These are phyloP conservation scores for Mollisia scopiformis DNA, from an alignment of 2,329 filamentous ascomycete genomes.

Conservation along the genomic window DNA sequence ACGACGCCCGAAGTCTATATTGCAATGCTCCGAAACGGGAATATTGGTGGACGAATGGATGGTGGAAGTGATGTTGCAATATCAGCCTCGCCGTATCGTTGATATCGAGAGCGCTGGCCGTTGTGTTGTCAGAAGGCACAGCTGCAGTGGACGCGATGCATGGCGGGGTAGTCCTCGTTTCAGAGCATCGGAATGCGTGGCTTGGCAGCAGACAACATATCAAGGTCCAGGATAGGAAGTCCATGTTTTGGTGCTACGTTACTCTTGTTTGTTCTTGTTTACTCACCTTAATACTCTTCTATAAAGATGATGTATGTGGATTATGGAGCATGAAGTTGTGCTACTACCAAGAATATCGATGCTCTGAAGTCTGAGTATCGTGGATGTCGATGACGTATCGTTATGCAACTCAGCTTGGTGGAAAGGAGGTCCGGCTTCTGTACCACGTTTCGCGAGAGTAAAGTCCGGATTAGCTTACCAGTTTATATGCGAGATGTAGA, in stretches of 20 bases:
- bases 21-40: background rate
- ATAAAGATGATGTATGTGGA: no score
- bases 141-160: background rate
- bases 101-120: background rate
- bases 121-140: background rate
- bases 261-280: no score
- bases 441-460: background rate
- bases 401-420: background rate
- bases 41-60: background rate
- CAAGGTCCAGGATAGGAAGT: no score
- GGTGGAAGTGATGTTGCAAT: background rate
- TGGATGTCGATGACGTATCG: background rate
- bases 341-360: background rate
- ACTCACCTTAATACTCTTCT: no score
- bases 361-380: background rate
- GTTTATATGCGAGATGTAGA: background rate
- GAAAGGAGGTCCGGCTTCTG: background rate
- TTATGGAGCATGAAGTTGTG: background rate
- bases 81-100: background rate
- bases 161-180: conserved; percentile 3
- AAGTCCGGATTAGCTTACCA: background rate
- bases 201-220: no score
- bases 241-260: no score
- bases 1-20: background rate
- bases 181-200: no score